phyloP scores from a whole-genome alignment of 2,329 filamentous ascomycete species.

The Aspergillus proliferans region DNA sequence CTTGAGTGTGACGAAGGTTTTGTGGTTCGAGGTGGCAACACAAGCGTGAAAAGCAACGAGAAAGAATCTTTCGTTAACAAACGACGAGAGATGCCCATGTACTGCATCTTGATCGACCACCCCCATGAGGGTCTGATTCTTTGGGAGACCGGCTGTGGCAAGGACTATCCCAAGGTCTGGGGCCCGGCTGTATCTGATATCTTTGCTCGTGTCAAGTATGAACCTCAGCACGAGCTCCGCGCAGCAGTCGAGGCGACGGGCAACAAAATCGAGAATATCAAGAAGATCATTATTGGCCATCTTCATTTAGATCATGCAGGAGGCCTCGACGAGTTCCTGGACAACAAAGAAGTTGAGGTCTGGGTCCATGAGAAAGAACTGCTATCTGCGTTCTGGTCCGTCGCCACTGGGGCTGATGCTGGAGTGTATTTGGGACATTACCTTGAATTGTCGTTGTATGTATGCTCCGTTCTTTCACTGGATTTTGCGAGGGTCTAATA shows the following conservation, averaged over 20 bases:
- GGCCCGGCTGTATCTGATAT: conserved; percentile 4
- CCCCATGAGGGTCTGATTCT: conserved; percentile 8
- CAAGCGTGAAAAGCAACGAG: conserved; percentile 6
- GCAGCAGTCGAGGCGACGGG: conserved; percentile 8
- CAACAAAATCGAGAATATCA: conserved; percentile 5
- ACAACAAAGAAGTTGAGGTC: conserved; percentile 5
- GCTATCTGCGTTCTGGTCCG: conserved; percentile 6
- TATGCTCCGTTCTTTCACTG: not conserved
- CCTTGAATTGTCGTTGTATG: conserved; percentile 6
- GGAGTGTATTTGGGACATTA: conserved; percentile 9
- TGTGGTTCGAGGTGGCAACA: conserved; percentile 7
- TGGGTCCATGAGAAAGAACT: conserved; percentile 11
- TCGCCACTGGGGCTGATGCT: conserved; percentile 8
- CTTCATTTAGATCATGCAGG: conserved; percentile 9
- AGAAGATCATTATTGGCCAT: conserved; percentile 9
- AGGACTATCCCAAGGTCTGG: conserved; percentile 7
- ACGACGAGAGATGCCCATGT: conserved; percentile 8
- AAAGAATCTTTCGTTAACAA: conserved; percentile 6
- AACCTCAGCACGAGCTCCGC: conserved; percentile 6
- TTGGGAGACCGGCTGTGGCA: conserved; percentile 9
- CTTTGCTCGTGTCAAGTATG: conserved; percentile 7
- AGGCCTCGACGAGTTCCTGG: conserved; percentile 6
- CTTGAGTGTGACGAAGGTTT: conserved; percentile 9
- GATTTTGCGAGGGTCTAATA: not conserved
- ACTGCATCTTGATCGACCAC: conserved; percentile 9